Percentiles rank a stretch among this genome's conserved stretches.
Conservation (phyloP, 441 rosid species). For the Populus hybrid region DNA sequence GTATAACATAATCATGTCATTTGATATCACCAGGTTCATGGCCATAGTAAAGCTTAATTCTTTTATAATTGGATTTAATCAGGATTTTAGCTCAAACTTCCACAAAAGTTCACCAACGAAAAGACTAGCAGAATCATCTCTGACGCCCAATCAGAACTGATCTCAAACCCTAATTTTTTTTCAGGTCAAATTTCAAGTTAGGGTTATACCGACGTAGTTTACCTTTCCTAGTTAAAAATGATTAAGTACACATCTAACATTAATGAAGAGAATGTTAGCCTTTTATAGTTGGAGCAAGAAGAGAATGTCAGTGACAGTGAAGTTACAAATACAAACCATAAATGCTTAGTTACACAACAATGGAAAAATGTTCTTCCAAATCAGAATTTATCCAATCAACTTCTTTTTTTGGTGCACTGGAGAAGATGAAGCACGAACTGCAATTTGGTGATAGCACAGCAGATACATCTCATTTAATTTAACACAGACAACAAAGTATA, state of each 20-base stretch:
- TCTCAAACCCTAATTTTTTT: too few relatives aligned
- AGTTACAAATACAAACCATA: neutral
- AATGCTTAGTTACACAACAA: neutral
- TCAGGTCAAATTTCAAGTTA: too few relatives aligned
- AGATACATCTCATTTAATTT: neutral
- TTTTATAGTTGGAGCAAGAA: too few relatives aligned
- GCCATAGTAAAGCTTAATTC: neutral
- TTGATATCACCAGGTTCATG: neutral
- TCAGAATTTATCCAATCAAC: neutral
- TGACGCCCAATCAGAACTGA: too few relatives aligned
- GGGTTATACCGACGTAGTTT: too few relatives aligned
- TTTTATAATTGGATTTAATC: neutral
- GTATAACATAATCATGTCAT: neutral
- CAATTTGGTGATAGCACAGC: neutral
- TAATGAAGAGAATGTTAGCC: too few relatives aligned
- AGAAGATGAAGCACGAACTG: neutral
- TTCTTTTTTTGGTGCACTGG: neutral
- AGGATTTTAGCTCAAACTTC: neutral
- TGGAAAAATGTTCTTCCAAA: neutral
- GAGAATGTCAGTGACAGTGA: neutral
- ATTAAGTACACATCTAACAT: too few relatives aligned
- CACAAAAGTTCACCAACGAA: neutral
- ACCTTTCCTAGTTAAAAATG: too few relatives aligned
- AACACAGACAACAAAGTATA: neutral
- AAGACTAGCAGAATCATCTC: neutral